Base-by-base conservation (phyloP, 208 protist species). In the Angomonas ambiguus region DNA sequence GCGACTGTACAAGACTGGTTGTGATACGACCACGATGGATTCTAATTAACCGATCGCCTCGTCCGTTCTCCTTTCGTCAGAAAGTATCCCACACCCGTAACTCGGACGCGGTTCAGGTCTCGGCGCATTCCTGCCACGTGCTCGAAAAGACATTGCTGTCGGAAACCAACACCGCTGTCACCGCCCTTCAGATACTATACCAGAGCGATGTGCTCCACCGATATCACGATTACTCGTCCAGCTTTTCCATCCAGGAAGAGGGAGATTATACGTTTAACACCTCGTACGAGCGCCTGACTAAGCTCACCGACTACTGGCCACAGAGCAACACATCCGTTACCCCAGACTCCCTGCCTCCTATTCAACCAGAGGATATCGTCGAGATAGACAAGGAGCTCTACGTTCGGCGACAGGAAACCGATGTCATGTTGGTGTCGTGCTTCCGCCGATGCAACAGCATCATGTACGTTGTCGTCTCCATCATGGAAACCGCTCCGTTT, bases 11-110 rank as follows among this genome's bases (percentile, higher is more conserved):
- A 1, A 76, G 74, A 31, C 57, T 88, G 45, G 55, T 93, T 10
- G 79, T 76, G 49, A 71, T 93, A 28, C 74, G 70, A 20, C 87
- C 87, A 28, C 79, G 79, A 18, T 93, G 87, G 87, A 76, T 93
- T 30, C 8, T 93, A 31, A 57, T 85, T 32, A 93, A 93, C 72
- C 67, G 73, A 32, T 76, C 80, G 11, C 80, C 69, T 13, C 73
- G 74, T 35, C 25, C 53, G 20, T 62, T 85, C n/a, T 65, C 18
- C 28, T 60, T 80, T 22, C 51, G 69, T 22, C 66, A 74, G 27
- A 58, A 31, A 20, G 11, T 57, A 25, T 6, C 35, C n/a, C 20
- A 1, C 28, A 42, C 33, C 28, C 13, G 16, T 25, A 41, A 25
- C 25, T 2, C 24, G 10, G 25, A 51, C 1, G 38, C 41, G 11